Percentiles rank a stretch among this genome's conserved stretches.
Evolutionary conservation across 345 rosid species (phyloP).

Genomic region (Aethionema arabicum): DNA sequence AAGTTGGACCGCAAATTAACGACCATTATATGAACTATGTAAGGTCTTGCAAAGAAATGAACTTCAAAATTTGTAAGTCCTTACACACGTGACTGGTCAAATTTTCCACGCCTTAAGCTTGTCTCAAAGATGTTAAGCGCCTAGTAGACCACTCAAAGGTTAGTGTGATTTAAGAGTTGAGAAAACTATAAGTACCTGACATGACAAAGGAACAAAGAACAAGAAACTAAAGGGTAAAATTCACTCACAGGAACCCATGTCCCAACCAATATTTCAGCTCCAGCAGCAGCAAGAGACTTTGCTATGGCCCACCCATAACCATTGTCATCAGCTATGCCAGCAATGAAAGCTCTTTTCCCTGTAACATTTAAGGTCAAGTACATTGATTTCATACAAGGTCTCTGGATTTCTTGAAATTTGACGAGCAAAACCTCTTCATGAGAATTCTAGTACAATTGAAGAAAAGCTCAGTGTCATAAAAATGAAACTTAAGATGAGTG

Average conservation of each 20-base stretch:
- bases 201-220: neutral
- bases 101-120: conserved; percentile 1
- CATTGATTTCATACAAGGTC: too few species aligned
- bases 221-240: neutral
- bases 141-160: neutral
- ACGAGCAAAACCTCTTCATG: neutral
- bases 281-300: conserved; percentile 97
- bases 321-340: conserved; percentile 63
- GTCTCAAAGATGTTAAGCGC: neutral
- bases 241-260: conserved; percentile 98
- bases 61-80: conserved; percentile 30
- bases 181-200: neutral
- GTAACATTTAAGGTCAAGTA: conserved; percentile 19
- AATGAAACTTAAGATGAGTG: conserved; percentile 5
- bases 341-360: conserved; percentile 97
- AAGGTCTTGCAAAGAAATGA: conserved; percentile 1
- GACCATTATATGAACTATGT: conserved; percentile 3
- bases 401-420: too few species aligned
- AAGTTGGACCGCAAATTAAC: neutral
- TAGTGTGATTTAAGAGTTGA: neutral
- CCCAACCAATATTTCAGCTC: conserved; percentile 95
- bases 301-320: conserved; percentile 35
- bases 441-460: neutral
- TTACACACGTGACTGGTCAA: conserved; percentile 66
- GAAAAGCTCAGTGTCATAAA: neutral